Conservation (phyloP, 2,329 filamentous ascomycete genomes). For the Penicillium sp. region DNA sequence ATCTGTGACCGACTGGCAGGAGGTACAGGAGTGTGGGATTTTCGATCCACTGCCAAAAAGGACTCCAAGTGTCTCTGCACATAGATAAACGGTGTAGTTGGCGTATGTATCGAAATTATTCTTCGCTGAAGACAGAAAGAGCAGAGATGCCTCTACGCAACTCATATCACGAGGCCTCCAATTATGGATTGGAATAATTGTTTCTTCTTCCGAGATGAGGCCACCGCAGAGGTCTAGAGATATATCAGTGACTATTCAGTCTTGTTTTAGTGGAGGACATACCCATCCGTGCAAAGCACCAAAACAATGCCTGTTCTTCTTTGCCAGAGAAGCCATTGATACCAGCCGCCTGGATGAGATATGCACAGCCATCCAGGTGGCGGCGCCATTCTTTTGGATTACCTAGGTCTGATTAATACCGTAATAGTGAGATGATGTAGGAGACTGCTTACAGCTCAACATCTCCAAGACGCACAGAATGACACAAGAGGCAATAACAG, state of each 20-base stretch:
- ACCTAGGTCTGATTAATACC: constrained; percentile 10
- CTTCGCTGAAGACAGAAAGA: constrained; percentile 27
- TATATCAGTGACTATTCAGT: not conserved
- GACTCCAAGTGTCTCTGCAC: constrained; percentile 47
- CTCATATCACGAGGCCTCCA: constrained; percentile 42
- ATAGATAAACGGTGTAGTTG: constrained; percentile 53
- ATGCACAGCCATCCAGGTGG: constrained; percentile 56
- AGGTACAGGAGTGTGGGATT: constrained; percentile 12
- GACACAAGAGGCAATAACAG: constrained; percentile 55
- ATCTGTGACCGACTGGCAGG: constrained; percentile 19
- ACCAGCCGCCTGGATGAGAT: constrained; percentile 51
- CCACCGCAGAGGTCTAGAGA: constrained; percentile 52
- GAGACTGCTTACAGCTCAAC: constrained; percentile 42
- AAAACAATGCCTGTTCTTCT: constrained; percentile 54
- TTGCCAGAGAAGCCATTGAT: constrained; percentile 55
- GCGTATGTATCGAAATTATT: constrained; percentile 50
- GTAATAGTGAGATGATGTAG: not conserved
- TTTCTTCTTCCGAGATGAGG: constrained; percentile 53
- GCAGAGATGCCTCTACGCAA: constrained; percentile 21
- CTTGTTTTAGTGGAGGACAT: not conserved
- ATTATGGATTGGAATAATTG: constrained; percentile 50
- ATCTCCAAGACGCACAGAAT: constrained; percentile 57
- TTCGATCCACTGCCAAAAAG: constrained; percentile 26
- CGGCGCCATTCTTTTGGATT: constrained; percentile 52
- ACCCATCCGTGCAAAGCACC: constrained; percentile 58